Evolutionary conservation across 768 basidiomycete species (phyloP).

Genomic region (Cyathus striatus): DNA sequence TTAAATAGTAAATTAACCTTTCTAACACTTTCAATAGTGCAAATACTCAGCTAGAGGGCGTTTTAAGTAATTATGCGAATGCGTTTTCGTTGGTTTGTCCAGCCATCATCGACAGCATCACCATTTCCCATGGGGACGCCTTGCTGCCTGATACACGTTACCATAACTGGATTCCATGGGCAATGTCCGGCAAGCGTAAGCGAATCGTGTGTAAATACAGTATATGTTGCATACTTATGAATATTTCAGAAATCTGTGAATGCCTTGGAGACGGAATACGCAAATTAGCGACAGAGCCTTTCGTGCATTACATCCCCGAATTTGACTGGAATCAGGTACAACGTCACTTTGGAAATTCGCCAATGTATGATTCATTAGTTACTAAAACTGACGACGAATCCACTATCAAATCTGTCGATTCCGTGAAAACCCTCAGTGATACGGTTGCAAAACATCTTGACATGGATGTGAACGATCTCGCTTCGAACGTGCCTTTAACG

Average conservation of each 20-base stretch:
- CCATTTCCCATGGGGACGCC: background rate
- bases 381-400: constrained; percentile 3
- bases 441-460: too few species aligned
- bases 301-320: constrained; percentile 24
- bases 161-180: background rate
- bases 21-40: constrained; percentile 14
- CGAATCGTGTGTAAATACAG: background rate
- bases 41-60: constrained; percentile 23
- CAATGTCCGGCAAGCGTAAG: background rate
- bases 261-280: constrained; percentile 26
- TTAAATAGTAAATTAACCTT: background rate
- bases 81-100: constrained; percentile 27
- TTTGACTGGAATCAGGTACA: constrained; percentile 20
- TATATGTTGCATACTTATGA: background rate
- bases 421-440: constrained; percentile 1
- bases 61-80: constrained; percentile 16
- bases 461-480: constrained; percentile 26
- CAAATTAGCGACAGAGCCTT: constrained; percentile 14
- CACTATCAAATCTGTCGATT: constrained; percentile 1
- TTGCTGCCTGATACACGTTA: background rate
- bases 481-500: constrained; percentile 30
- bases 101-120: constrained; percentile 16
- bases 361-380: constrained; percentile 15
- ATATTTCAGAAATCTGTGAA: constrained; percentile 16
- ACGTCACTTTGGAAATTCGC: constrained; percentile 5